Conservation (phyloP, 2,329 filamentous ascomycete genomes). For the Calycina herbarum region DNA sequence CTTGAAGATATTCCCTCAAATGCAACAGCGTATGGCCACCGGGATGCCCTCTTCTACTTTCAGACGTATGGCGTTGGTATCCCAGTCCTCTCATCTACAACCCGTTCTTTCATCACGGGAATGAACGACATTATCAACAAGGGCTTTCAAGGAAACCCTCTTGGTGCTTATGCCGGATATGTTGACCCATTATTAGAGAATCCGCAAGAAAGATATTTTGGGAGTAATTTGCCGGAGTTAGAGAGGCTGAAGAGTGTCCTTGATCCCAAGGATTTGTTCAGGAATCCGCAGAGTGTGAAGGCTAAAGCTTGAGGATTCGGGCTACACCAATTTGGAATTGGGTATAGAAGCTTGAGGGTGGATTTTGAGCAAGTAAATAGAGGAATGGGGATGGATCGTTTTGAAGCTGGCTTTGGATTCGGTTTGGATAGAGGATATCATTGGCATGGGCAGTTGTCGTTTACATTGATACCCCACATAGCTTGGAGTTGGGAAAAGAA, state of each 20-base stretch:
- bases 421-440: no score
- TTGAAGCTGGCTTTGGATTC: no score
- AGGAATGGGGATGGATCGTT: no score
- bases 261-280: conserved; percentile 52
- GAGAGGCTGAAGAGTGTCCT: conserved; percentile 46
- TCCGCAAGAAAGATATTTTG: conserved; percentile 35
- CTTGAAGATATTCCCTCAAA: conserved; percentile 47
- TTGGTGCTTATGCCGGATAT: conserved; percentile 62
- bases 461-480: no score
- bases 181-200: conserved; percentile 49
- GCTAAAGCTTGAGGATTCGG: background rate
- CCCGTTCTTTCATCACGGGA: conserved; percentile 51
- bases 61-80: conserved; percentile 60
- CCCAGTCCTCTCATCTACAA: conserved; percentile 45
- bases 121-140: conserved; percentile 48
- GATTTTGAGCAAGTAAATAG: no score
- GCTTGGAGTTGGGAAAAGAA: no score
- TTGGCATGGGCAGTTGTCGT: no score
- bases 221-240: conserved; percentile 46
- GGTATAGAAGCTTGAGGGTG: no score
- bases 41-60: conserved; percentile 64
- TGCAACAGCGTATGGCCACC: conserved; percentile 62
- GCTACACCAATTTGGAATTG: no score
- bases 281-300: conserved; percentile 38
- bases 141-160: conserved; percentile 39